phyloP scores from a whole-genome alignment of 805 yeast species.

The Cyberlindnera nakhonratchasimensis region DNA sequence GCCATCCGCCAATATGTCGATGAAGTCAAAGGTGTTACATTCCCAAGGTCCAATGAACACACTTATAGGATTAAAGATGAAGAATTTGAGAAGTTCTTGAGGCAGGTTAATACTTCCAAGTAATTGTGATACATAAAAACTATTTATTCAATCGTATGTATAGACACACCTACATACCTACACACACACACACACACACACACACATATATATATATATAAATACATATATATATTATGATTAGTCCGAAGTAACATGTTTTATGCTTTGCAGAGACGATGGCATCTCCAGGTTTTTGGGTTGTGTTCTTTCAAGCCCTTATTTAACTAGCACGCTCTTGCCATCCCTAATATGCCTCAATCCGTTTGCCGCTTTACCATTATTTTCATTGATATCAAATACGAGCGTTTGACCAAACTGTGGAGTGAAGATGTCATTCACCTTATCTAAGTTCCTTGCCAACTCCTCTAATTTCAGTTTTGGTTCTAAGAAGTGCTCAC shows the following conservation, averaged over 20 bases:
- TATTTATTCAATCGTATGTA: no score
- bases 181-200: no score
- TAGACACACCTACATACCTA: no score
- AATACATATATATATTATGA: neutral
- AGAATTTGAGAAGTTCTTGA: conserved; percentile 44
- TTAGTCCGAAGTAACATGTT: neutral
- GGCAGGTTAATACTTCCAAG: no score
- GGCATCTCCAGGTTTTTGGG: no score
- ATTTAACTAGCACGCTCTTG: conserved; percentile 29
- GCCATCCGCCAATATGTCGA: conserved; percentile 52
- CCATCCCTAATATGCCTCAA: conserved; percentile 30
- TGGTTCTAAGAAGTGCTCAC: conserved; percentile 87
- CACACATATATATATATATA: neutral
- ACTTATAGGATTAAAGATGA: conserved; percentile 69
- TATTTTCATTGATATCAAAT: conserved; percentile 33
- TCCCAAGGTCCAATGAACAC: conserved; percentile 62
- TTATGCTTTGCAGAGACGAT: neutral
- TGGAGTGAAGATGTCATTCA: conserved; percentile 54
- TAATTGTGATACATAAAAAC: no score
- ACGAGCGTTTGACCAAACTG: conserved; percentile 71
- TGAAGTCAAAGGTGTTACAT: conserved; percentile 54
- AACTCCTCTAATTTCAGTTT: conserved; percentile 51
- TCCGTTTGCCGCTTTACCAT: conserved; percentile 14
- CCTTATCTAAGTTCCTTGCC: conserved; percentile 39
- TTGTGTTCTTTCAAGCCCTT: no score